Percentiles rank a stretch among this genome's conserved stretches.
phyloP scores from a whole-genome alignment of 371 early-diverging fungal genomes.

The Circinella minor region DNA sequence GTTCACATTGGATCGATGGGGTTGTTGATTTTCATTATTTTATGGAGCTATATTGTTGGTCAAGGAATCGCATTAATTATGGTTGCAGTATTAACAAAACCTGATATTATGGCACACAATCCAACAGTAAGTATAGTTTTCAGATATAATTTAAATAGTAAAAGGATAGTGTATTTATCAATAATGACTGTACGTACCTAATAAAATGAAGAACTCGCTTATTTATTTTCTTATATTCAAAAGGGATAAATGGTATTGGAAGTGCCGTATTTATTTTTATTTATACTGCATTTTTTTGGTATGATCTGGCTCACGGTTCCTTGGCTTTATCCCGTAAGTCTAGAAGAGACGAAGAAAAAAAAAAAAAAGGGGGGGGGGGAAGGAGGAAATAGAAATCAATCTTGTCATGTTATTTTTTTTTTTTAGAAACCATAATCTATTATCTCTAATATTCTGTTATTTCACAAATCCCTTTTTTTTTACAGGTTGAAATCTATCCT shows the following conservation, averaged over 20 bases:
- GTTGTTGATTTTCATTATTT: constrained; percentile 40
- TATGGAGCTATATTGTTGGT: constrained; percentile 43
- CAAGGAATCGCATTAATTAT: constrained; percentile 42
- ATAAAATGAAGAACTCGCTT: background rate
- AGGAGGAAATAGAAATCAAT: too few relatives aligned
- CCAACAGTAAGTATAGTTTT: constrained; percentile 1
- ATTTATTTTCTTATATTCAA: background rate
- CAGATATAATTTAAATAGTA: background rate
- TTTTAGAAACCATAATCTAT: too few relatives aligned
- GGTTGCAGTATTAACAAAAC: constrained; percentile 44
- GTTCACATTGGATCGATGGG: constrained; percentile 44
- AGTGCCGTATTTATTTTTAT: constrained; percentile 41
- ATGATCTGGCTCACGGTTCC: constrained; percentile 47
- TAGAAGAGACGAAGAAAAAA: too few relatives aligned
- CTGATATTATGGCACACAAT: constrained; percentile 34
- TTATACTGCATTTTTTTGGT: constrained; percentile 43
- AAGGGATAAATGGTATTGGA: constrained; percentile 36
- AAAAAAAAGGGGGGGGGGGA: too few relatives aligned
- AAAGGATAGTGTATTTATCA: too few relatives aligned
- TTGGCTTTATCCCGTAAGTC: constrained; percentile 45
- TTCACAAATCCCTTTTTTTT: too few relatives aligned
- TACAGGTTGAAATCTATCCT: constrained; percentile 36
- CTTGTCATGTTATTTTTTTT: too few relatives aligned
- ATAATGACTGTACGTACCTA: too few relatives aligned
- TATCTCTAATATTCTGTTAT: too few relatives aligned